A percentile compares a stretch with the other conserved stretches of the same genome.
Evolutionary conservation across 495 filamentous ascomycete genomes (phyloP).

Genomic region (Sphaerosporella brunnea): DNA sequence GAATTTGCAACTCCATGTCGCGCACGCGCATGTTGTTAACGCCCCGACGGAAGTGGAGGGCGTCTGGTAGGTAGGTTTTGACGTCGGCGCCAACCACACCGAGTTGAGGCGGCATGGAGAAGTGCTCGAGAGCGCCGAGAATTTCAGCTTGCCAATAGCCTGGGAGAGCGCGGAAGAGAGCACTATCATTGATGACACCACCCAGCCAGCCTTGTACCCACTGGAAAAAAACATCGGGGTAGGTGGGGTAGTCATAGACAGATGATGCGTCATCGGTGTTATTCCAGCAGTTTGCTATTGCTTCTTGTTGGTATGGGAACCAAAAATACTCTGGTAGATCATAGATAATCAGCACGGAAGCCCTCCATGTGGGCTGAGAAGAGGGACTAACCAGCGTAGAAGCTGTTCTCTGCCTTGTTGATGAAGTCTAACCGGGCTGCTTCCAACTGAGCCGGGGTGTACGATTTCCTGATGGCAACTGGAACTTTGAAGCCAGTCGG

Average conservation of each 20-base stretch:
- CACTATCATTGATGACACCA: slow-evolving; percentile 26
- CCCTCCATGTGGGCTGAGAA: too few species aligned
- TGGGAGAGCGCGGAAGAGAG: slow-evolving; percentile 30
- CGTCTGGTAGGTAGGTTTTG: slow-evolving; percentile 34
- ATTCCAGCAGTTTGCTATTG: slow-evolving; percentile 37
- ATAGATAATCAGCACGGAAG: too few species aligned
- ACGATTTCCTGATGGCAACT: slow-evolving; percentile 25
- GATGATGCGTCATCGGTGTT: slow-evolving; percentile 25
- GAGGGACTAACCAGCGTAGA: slow-evolving; percentile 25
- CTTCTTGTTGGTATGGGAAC: slow-evolving; percentile 34
- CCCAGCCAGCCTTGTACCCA: slow-evolving; percentile 34
- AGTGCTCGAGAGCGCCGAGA: slow-evolving; percentile 30
- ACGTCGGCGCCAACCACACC: slow-evolving; percentile 24
- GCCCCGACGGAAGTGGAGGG: slow-evolving; percentile 36
- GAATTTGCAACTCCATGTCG: slow-evolving; percentile 35
- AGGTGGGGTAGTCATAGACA: slow-evolving; percentile 29
- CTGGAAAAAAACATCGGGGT: slow-evolving; percentile 29
- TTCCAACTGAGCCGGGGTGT: slow-evolving; percentile 23
- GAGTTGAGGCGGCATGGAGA: slow-evolving; percentile 29
- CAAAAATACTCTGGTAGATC: slow-evolving; percentile 40
- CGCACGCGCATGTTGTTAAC: slow-evolving; percentile 38
- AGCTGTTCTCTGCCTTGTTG: slow-evolving; percentile 29
- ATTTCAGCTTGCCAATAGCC: slow-evolving; percentile 32
- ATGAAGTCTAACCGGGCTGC: slow-evolving; percentile 27
- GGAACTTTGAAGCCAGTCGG: slow-evolving; percentile 30